Evolutionary conservation across 2,329 filamentous ascomycete genomes (phyloP).

Genomic region (Nemania sp.): DNA sequence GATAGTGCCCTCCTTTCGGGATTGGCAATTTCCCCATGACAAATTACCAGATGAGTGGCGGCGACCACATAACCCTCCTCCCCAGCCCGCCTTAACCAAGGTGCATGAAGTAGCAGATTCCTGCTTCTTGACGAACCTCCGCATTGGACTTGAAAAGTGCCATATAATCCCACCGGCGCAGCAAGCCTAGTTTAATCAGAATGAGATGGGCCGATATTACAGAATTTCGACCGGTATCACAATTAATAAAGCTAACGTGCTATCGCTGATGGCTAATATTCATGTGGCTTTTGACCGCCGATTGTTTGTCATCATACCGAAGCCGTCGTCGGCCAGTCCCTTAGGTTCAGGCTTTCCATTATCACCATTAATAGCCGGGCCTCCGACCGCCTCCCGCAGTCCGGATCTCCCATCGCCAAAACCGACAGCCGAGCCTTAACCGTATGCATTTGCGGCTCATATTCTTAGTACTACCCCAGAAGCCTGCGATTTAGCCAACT

Average conservation of each 20-base stretch:
- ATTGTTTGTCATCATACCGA: constrained; percentile 1
- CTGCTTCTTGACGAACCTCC: background rate
- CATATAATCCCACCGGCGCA: background rate
- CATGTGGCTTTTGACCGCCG: background rate
- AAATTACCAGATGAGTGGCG: background rate
- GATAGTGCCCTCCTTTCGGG: constrained; percentile 6
- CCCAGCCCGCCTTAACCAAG: background rate
- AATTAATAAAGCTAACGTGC: background rate
- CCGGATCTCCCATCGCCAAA: background rate
- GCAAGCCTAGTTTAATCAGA: background rate
- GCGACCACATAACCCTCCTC: background rate
- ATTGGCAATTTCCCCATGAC: constrained; percentile 7
- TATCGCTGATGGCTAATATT: background rate
- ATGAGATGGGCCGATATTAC: background rate
- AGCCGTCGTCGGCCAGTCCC: background rate
- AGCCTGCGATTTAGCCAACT: background rate
- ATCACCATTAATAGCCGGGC: background rate
- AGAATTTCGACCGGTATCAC: background rate
- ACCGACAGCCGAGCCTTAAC: background rate
- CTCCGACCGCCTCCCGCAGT: too few species aligned
- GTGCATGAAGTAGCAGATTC: background rate
- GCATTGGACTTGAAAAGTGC: constrained; percentile 1
- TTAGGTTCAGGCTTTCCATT: background rate
- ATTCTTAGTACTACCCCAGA: constrained; percentile 1
- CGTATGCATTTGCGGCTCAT: background rate